These are phyloP conservation scores for Astrothelium subdiscretum DNA, from an alignment of 495 filamentous ascomycete species.

Conservation along the genomic window DNA sequence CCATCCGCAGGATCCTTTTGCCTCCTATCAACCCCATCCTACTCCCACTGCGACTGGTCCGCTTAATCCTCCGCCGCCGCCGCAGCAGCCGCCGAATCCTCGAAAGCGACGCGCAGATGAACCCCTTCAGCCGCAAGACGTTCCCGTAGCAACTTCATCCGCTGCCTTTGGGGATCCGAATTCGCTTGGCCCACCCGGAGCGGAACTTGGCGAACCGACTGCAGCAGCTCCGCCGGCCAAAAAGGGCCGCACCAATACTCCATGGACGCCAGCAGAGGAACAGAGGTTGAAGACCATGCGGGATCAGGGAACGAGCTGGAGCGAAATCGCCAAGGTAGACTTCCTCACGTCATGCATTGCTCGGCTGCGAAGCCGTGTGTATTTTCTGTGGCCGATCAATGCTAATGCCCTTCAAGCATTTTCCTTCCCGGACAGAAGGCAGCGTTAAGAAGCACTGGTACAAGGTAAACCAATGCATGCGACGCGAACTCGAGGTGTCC, in stretches of 20 bases:
- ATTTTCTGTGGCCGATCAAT: not conserved
- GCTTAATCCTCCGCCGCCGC: constrained; percentile 3
- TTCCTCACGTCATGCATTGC: not conserved
- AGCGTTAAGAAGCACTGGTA: constrained; percentile 99
- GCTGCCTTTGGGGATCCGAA: not conserved
- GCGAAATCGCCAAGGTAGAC: constrained; percentile 86
- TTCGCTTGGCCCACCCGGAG: not conserved
- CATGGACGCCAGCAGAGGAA: constrained; percentile 93
- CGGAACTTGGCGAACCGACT: not conserved
- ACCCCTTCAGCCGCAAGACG: constrained; percentile 5
- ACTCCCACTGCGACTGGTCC: constrained; percentile 5
- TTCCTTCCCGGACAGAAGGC: constrained; percentile 85
- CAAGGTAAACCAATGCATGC: constrained; percentile 49
- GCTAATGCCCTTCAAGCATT: constrained; percentile 47
- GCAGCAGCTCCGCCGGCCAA: constrained; percentile 40
- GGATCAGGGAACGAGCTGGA: constrained; percentile 88
- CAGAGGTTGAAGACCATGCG: constrained; percentile 85
- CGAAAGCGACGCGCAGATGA: constrained; percentile 20
- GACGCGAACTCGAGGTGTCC: not conserved
- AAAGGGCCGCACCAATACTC: constrained; percentile 92
- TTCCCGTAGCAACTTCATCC: not conserved
- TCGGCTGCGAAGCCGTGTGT: not conserved
- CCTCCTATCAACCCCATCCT: not conserved
- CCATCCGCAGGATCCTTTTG: not conserved
- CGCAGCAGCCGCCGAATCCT: constrained; percentile 8